Base-by-base conservation (phyloP, 1,284 basidiomycete genomes). In the Sanguinoderma infundibulare region DNA sequence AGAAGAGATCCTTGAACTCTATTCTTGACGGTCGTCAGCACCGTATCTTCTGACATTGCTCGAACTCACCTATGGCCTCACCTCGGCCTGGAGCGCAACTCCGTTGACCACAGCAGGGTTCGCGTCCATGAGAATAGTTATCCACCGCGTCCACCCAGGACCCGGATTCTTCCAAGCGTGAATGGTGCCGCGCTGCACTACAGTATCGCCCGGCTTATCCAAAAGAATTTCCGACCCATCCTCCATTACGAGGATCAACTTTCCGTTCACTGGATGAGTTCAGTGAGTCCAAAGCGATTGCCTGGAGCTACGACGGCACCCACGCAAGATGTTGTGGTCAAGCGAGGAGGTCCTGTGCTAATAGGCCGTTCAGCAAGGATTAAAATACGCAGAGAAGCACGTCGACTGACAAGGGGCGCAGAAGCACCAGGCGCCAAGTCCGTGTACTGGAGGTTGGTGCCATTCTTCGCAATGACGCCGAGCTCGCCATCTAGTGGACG, bases 111-210 rank as follows among this genome's bases (percentile, higher is more conserved):
- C 70, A 0, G 80, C 81, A 36, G 86, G 83, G 57, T 84, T 76
- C 20, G 86, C 86, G 59, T 84, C 79, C 55, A 87, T 75, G 24
- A 88, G 67, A 38, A 87, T 78, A 7, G 80, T 78, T 24, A 82
- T 72, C 83, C 83, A 87, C 15, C 85, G 76, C n/a, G 81, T 72
- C 81, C 84, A 86, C 32, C 72, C 73, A 2, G 67, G 70, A 1
- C 81, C 81, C 12, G 85, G 85, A 69, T 89, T 88, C 60, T 74
- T 80, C 87, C 86, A 89, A 10, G 81, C 82, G 62, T 88, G 87
- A 68, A 86, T 76, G 0, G 82, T 84, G 7, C 86, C 87, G 63
- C 81, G 82, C 73, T 86, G 84, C 36, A 87, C 73, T 39, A 87
- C 80, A 1, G 78, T 77, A 70, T 87, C 86, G 26, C 86, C 86